These are phyloP conservation scores for Pleurotus djamor DNA, from an alignment of 768 basidiomycete species.

Conservation along the genomic window DNA sequence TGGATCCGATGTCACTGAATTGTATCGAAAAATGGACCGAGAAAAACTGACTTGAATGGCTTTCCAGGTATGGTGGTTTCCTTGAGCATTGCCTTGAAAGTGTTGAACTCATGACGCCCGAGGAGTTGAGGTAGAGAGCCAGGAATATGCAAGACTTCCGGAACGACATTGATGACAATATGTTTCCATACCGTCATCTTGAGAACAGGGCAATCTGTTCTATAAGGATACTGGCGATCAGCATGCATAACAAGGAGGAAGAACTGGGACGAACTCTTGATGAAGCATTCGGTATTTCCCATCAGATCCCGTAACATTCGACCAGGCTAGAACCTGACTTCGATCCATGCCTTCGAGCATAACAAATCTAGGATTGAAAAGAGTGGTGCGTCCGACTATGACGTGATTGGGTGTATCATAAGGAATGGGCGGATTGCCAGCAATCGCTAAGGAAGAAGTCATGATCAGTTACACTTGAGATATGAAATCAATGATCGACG, in stretches of 20 bases:
- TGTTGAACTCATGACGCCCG: slow-evolving; percentile 25
- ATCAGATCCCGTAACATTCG: slow-evolving; percentile 18
- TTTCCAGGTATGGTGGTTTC: background rate
- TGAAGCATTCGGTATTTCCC: slow-evolving; percentile 35
- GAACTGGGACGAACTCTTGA: slow-evolving; percentile 24
- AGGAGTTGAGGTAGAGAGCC: slow-evolving; percentile 27
- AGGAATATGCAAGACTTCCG: slow-evolving; percentile 41
- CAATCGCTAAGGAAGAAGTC: background rate
- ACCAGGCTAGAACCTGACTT: slow-evolving; percentile 44
- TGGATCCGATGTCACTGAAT: background rate
- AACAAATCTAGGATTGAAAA: slow-evolving; percentile 35
- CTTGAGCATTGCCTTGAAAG: slow-evolving; percentile 19
- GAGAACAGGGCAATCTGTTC: slow-evolving; percentile 30
- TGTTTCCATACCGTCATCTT: slow-evolving; percentile 32
- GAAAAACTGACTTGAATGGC: background rate
- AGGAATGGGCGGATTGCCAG: slow-evolving; percentile 1
- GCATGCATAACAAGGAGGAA: background rate
- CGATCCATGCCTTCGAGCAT: slow-evolving; percentile 40
- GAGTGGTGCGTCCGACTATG: slow-evolving; percentile 49
- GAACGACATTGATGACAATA: slow-evolving; percentile 38
- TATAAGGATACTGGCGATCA: slow-evolving; percentile 10
- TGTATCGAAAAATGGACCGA: background rate
- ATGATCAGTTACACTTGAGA: background rate
- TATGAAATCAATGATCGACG: background rate
- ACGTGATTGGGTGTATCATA: slow-evolving; percentile 25